phyloP scores from a whole-genome alignment of 2,329 filamentous ascomycete species.

The Fusarium nisikadoi region DNA sequence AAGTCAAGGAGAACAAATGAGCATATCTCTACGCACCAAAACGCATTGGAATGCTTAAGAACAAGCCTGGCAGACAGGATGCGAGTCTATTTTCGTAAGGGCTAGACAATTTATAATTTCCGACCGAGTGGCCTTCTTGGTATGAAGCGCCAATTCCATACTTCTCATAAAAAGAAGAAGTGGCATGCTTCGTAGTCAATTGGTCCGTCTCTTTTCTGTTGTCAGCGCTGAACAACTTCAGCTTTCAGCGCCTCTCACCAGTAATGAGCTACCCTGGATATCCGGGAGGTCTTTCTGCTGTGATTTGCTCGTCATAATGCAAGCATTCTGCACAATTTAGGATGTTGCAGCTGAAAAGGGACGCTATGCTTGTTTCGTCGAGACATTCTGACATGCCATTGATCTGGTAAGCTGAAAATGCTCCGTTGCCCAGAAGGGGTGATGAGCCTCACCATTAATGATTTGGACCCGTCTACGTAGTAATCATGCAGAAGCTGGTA shows the following conservation, averaged over 20 bases:
- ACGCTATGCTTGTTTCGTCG: background rate
- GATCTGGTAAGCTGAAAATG: background rate
- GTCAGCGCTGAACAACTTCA: background rate
- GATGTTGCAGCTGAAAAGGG: background rate
- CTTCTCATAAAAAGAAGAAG: background rate
- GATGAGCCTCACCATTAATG: background rate
- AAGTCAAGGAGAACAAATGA: background rate
- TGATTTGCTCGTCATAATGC: background rate
- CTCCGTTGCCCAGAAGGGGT: too few relatives aligned
- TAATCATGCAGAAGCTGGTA: background rate
- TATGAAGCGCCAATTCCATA: background rate
- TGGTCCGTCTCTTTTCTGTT: background rate
- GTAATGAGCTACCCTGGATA: background rate
- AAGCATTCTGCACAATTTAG: background rate
- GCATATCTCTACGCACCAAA: too few relatives aligned
- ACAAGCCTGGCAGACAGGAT: rapidly evolving
- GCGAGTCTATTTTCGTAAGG: too few relatives aligned
- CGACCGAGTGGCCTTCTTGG: rapidly evolving
- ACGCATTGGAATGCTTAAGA: background rate
- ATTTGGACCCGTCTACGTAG: background rate
- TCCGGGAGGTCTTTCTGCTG: too few relatives aligned
- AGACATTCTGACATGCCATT: background rate
- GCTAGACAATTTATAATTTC: rapidly evolving
- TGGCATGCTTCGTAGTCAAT: background rate
- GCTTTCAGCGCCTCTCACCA: background rate